These are phyloP conservation scores for Nymphaea thermarum DNA, from an alignment of 164 flowering plant genomes.

Conservation along the genomic window DNA sequence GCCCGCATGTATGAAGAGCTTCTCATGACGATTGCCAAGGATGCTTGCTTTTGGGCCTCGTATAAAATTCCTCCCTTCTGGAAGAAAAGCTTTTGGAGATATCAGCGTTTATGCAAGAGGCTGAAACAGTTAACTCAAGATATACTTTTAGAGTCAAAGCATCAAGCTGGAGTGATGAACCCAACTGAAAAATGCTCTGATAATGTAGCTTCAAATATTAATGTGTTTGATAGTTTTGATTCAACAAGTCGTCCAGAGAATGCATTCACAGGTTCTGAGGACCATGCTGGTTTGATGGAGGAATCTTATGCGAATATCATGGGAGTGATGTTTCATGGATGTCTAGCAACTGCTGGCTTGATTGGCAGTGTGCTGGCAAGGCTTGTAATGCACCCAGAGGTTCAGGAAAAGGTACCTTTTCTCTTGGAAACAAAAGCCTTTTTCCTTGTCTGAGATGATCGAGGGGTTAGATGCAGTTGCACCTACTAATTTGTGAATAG, in stretches of 20 bases:
- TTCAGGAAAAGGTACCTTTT: slow-evolving; percentile 39
- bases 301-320: slow-evolving; percentile 40
- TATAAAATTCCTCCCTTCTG: slow-evolving; percentile 49
- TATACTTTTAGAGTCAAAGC: slow-evolving; percentile 25
- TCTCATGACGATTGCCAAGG: slow-evolving; percentile 46
- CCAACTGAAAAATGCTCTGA: slow-evolving; percentile 4
- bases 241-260: slow-evolving; percentile 12
- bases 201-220: slow-evolving; percentile 8
- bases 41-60: slow-evolving; percentile 62
- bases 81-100: slow-evolving; percentile 54
- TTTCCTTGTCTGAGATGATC: background rate
- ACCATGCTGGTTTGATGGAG: slow-evolving; percentile 13
- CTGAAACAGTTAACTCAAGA: slow-evolving; percentile 47
- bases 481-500: no score
- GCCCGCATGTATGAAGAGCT: slow-evolving; percentile 46
- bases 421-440: background rate
- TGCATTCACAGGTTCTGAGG: slow-evolving; percentile 3
- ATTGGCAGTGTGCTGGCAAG: slow-evolving; percentile 34
- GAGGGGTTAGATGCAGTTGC: no score
- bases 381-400: slow-evolving; percentile 43
- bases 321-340: slow-evolving; percentile 59
- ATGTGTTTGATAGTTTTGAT: slow-evolving; percentile 7
- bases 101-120: slow-evolving; percentile 28
- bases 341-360: slow-evolving; percentile 35
- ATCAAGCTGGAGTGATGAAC: slow-evolving; percentile 13